Base-by-base conservation (phyloP, 2,329 filamentous ascomycete species). In the Annulohypoxylon truncatum region DNA sequence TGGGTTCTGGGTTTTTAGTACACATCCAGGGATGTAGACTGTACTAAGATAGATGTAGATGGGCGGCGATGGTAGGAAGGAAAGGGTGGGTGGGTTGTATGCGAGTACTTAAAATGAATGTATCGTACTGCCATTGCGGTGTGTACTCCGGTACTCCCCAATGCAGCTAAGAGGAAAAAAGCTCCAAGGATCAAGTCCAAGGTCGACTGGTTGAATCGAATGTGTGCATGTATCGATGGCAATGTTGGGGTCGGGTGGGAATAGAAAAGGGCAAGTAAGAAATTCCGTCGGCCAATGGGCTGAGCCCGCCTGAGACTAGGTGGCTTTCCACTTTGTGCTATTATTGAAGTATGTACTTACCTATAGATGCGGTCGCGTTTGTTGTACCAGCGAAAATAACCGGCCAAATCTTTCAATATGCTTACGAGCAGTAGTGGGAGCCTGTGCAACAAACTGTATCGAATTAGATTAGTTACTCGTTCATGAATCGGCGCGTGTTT, bases 201-300 rank as follows among this genome's bases (percentile, higher is more conserved):
- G 53, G 22, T 46, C 35, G 50, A 53, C 31, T 35, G 52, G 20
- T 28, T 51, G 47, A 35, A 51, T 35, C 28, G 18, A 51, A 48
- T 31, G 29, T 38, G 35, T 38, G 18, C 35, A 13, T 51, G 47
- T 35, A 52, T 46, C 24, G 42, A 50, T 26, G 22, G 44, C 42
- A 48, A 28, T 53, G 54, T 54, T 59, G 55, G 61, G 54, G 56
- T 51, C 44, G 35, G 44, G 44, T 46, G 48, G 35, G 48, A 54
- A 53, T 50, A 64, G 56, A 61, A 55, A 62, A 53, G 52, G 54
- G 42, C 22, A 54, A 51, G 57, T 53, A 40, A 38, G 35, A 44
- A 50, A 61, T 59, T 60, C 31, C 38, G 29, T 52, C 35, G 62
- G 52, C 62, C 62, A 65, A 65, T 65, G 31, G 38, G 52, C 47